Percentiles rank a stretch among this genome's conserved stretches.
phyloP scores from a whole-genome alignment of 2,329 filamentous ascomycete species.

The Dryadomyces quercus-mongolicae region DNA sequence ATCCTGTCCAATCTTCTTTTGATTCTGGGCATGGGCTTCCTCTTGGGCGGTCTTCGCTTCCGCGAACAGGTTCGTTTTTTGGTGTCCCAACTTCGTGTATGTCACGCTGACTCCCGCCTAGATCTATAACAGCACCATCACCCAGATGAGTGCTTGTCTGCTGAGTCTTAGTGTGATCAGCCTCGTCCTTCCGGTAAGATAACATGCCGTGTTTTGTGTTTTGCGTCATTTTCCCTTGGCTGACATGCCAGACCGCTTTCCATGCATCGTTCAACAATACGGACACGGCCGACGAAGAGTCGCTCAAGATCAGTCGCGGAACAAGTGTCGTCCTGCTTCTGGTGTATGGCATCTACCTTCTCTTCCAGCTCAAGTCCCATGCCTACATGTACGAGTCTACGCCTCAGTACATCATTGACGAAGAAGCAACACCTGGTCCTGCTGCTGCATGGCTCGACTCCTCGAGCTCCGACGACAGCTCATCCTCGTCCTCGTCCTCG shows the following conservation, averaged over 20 bases:
- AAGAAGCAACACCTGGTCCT: constrained; percentile 77
- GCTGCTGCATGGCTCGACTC: constrained; percentile 71
- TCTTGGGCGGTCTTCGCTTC: constrained; percentile 73
- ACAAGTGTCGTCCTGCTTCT: constrained; percentile 77
- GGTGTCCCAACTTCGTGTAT: background rate
- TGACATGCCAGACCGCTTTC: constrained; percentile 57
- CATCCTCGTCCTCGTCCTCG: constrained; percentile 30
- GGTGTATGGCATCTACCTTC: constrained; percentile 70
- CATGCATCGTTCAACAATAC: constrained; percentile 69
- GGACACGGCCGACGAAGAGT: constrained; percentile 51
- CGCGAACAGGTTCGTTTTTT: constrained; percentile 61
- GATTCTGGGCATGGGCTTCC: constrained; percentile 85
- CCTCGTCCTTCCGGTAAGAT: constrained; percentile 68
- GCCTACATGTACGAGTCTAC: constrained; percentile 87
- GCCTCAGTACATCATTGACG: constrained; percentile 84
- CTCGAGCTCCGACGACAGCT: constrained; percentile 26
- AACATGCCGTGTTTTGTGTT: constrained; percentile 14
- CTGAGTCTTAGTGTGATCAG: constrained; percentile 85
- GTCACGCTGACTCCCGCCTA: constrained; percentile 17
- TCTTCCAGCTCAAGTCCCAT: constrained; percentile 89
- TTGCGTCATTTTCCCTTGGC: too few species aligned
- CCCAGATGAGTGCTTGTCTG: constrained; percentile 90
- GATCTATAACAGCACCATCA: constrained; percentile 92
- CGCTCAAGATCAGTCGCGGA: constrained; percentile 75
- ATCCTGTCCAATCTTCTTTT: constrained; percentile 81